Base-by-base conservation (phyloP, 2,329 filamentous ascomycete species). In the Fusarium zealandicum region DNA sequence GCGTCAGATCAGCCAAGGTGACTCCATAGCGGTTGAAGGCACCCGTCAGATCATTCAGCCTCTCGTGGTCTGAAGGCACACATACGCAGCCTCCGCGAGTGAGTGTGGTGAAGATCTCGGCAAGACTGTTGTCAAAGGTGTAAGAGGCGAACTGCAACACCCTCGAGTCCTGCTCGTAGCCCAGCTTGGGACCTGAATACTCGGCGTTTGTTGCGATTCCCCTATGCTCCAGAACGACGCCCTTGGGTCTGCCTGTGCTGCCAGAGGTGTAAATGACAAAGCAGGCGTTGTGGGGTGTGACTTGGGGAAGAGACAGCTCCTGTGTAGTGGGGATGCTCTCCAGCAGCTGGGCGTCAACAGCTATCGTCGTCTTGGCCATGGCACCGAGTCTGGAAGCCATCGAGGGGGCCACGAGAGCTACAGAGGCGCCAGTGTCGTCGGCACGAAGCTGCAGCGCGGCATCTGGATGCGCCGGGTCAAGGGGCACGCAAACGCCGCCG, bases 181-280 rank as follows among this genome's bases (percentile, higher is more conserved):
- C 62, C 13, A 63, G 35, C 31, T 39, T 57, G 0, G 59, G 48
- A 4, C 51, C 59, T 1, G 48, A 56, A 33, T 45, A 47, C n/a
- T 31, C 33, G 2, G 48, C 54, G 11, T 52, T 55, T 12, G 38
- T 65, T 1, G 60, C 49, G 18, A 63, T 30, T 2, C 57, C 56
- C 16, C 48, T 42, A 4, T 65, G 63, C 36, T 65, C 62, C 0
- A 65, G 14, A 0, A 65, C 28, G 3, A 65, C 60, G 1, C 62
- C 57, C 32, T 65, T 65, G 0, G 63, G 63, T 1, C 35, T 25
- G 0, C 63, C 63, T 0, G 57, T 65, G 4, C 52, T 61, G 1
- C 63, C 63, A 6, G 63, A 65, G 0, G 63, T 65, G 14, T 59
- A 65, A 5, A 65, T 64, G 12, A 59, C 54, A 17, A 64, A 65